Conservation (phyloP, 179 eudicot genomes). For the Gypsophila paniculata region DNA sequence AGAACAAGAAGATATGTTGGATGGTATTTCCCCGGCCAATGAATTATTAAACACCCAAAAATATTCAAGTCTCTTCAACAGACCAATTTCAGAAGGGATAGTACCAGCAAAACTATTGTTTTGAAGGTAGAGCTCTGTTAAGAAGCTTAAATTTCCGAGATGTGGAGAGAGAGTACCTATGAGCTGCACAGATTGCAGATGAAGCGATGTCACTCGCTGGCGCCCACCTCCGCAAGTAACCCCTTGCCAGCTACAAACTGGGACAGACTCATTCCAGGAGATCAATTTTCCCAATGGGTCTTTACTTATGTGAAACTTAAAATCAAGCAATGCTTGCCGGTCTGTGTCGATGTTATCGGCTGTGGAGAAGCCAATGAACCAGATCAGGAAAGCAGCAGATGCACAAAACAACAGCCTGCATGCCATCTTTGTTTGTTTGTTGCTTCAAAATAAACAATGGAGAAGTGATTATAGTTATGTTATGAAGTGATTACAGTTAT, state of each 20-base stretch:
- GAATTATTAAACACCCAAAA: constrained; percentile 13
- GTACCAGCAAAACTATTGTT: constrained; percentile 15
- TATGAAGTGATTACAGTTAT: too few species aligned
- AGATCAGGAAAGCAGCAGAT: background rate
- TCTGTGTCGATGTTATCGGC: constrained; percentile 19
- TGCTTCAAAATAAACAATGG: too few species aligned
- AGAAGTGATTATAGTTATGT: background rate
- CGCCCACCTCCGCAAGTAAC: constrained; percentile 13
- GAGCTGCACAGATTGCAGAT: constrained; percentile 14
- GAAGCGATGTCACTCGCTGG: background rate
- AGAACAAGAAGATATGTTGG: constrained; percentile 21
- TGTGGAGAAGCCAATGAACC: constrained; percentile 7
- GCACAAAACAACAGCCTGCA: background rate
- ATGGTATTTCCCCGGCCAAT: constrained; percentile 15
- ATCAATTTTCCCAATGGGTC: constrained; percentile 18
- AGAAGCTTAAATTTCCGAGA: constrained; percentile 24
- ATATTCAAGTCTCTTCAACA: constrained; percentile 12
- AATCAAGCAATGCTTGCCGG: constrained; percentile 18
- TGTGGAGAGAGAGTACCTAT: constrained; percentile 22
- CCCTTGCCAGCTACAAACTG: constrained; percentile 21
- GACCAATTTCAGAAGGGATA: constrained; percentile 22
- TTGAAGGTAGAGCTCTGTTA: background rate
- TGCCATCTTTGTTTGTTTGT: background rate
- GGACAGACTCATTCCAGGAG: constrained; percentile 23
- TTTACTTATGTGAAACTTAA: constrained; percentile 11